Evolutionary conservation across 2,329 filamentous ascomycete species (phyloP), one percentile per base, ranked within the genome.

Genomic region (Nemania diffusa): DNA sequence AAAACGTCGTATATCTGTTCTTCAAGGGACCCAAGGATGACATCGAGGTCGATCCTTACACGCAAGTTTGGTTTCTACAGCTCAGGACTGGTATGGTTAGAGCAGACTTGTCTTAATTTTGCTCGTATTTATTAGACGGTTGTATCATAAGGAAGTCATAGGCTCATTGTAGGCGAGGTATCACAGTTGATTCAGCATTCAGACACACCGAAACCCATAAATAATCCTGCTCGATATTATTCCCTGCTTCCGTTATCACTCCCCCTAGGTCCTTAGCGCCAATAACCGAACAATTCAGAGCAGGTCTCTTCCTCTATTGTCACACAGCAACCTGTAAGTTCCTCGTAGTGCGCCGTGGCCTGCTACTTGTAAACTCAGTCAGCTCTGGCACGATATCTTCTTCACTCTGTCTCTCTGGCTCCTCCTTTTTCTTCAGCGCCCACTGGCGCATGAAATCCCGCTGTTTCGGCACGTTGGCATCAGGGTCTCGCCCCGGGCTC

Each of bases 371-470:
- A 24, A 60, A 32, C 40, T 57, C 52, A n/a, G 46, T 3, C 13
- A 42, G 7, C 17, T 61, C 58, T 6, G 34, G 2, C 4, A 20
- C 27, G 8, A 20, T 27, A 1, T 57, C 34, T n/a, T 56, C 70
- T 13, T 27, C 48, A n/a, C n/a, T n/a, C 5, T 53, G 42, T 59
- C 65, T 20, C 27, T 53, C 9, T 9, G 3, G 9, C 50, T 53
- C 7, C 26, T 20, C 29, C 24, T 13, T 32, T 29, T 53, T 53
- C 51, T 53, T 53, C 51, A 20, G 55, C 11, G 73, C 67, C 76
- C 76, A 88, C 8, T 75, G 83, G 64, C 81, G 81, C 82, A 88
- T 87, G 61, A 82, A 85, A 60, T 78, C 78, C 74, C 82, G 82
- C 78, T 84, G 85, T 72, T 75, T 81, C 29, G 81, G 81, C 71